These are phyloP conservation scores for Globisporangium solare DNA, from an alignment of 352 stramenopile species.

Conservation along the genomic window DNA sequence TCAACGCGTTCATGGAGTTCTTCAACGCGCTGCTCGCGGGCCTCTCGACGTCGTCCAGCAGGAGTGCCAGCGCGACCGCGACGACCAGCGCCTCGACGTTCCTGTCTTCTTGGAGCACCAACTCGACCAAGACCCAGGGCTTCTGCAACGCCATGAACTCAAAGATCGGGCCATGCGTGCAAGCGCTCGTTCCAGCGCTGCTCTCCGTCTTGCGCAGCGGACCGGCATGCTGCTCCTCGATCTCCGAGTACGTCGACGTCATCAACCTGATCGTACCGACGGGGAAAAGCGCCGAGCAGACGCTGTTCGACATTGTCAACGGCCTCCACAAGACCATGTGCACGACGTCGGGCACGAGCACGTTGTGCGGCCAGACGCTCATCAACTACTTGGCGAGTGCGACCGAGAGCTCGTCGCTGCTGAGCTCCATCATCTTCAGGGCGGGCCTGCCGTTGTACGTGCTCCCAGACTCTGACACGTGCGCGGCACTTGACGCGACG, in stretches of 20 bases:
- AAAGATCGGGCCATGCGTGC: constrained; percentile 35
- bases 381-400: constrained; percentile 32
- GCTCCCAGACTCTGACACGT: constrained; percentile 32
- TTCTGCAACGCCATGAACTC: constrained; percentile 63
- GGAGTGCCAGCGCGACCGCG: constrained; percentile 14
- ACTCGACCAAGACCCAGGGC: constrained; percentile 31
- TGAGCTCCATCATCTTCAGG: constrained; percentile 38
- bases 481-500: constrained; percentile 31
- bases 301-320: constrained; percentile 40
- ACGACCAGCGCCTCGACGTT: constrained; percentile 14
- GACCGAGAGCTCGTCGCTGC: constrained; percentile 28
- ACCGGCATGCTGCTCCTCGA: constrained; percentile 38
- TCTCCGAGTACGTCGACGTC: constrained; percentile 44
- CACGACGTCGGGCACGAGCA: constrained; percentile 19
- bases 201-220: constrained; percentile 38
- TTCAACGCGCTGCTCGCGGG: constrained; percentile 33
- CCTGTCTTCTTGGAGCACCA: constrained; percentile 34
- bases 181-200: constrained; percentile 37
- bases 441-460: constrained; percentile 46
- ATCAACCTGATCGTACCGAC: constrained; percentile 39
- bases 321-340: constrained; percentile 56
- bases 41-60: constrained; percentile 14
- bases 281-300: constrained; percentile 40
- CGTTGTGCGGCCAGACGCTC: constrained; percentile 38
- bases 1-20: constrained; percentile 37